phyloP scores from a whole-genome alignment of 75 land plant species.

The Selaginella tamariscina region DNA sequence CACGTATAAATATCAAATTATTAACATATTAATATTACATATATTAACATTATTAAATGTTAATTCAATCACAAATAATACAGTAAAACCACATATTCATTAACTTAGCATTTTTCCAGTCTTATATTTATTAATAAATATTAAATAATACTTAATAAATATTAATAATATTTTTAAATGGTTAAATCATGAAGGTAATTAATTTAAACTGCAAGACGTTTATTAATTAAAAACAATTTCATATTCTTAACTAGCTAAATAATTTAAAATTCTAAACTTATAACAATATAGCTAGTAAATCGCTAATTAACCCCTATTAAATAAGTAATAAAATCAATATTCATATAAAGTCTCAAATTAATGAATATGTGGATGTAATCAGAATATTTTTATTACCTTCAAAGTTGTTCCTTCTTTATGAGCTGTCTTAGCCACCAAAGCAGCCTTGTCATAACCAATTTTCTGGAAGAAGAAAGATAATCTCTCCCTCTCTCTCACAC shows the following conservation, averaged over 20 bases:
- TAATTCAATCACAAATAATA: constrained; percentile 2
- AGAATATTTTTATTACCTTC: constrained; percentile 38
- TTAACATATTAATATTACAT: background rate
- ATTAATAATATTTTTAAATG: background rate
- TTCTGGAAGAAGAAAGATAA: constrained; percentile 32
- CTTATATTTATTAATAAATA: background rate
- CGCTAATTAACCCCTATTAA: too few relatives aligned
- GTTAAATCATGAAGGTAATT: background rate
- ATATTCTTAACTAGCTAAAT: background rate
- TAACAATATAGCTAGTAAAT: background rate
- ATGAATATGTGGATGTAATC: background rate
- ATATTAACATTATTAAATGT: background rate
- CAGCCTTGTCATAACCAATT: constrained; percentile 99
- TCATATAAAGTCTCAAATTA: too few relatives aligned
- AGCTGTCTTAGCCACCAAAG: constrained; percentile 92
- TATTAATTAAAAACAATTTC: too few relatives aligned
- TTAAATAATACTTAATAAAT: background rate
- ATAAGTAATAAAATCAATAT: too few relatives aligned
- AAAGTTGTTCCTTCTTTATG: constrained; percentile 91
- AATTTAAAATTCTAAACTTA: background rate
- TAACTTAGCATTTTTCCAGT: background rate
- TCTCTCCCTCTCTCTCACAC: too few relatives aligned
- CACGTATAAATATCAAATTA: background rate
- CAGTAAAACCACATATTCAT: too few relatives aligned
- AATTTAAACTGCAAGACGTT: background rate